These are phyloP conservation scores for Paramecium octaurelia DNA, from an alignment of 73 alveolate species.

Conservation along the genomic window DNA sequence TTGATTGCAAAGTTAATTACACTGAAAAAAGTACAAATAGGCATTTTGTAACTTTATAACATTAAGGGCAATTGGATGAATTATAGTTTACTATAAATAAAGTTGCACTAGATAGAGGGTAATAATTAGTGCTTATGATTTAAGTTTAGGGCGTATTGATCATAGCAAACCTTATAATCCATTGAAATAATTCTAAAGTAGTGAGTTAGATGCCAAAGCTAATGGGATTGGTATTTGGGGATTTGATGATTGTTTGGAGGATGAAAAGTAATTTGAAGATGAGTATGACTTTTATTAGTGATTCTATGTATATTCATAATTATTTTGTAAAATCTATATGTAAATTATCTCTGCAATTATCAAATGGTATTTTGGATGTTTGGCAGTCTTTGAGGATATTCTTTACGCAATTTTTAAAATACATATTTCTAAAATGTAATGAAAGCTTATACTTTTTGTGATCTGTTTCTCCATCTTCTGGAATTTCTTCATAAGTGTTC, in stretches of 20 bases:
- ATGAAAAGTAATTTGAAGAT: neutral
- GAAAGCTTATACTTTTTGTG: neutral
- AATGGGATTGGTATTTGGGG: neutral
- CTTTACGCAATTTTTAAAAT: neutral
- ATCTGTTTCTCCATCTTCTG: constrained; percentile 45
- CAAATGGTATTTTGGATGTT: neutral
- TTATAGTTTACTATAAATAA: neutral
- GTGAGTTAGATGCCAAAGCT: neutral
- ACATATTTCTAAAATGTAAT: neutral
- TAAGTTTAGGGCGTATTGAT: neutral
- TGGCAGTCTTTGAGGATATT: neutral
- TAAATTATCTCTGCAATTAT: constrained; percentile 12
- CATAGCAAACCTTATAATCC: neutral
- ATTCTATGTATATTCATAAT: neutral
- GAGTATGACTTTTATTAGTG: neutral
- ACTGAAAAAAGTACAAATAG: neutral
- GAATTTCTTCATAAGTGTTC: neutral
- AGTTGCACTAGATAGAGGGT: neutral
- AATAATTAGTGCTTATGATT: neutral
- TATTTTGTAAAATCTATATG: neutral
- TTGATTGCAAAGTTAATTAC: neutral
- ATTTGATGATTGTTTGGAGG: constrained; percentile 7
- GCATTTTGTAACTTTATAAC: neutral
- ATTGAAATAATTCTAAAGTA: neutral
- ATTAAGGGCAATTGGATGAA: neutral